Percentiles rank a stretch among this genome's conserved stretches.
phyloP scores from a whole-genome alignment of 1,284 basidiomycete species.

The Tilletia indica region DNA sequence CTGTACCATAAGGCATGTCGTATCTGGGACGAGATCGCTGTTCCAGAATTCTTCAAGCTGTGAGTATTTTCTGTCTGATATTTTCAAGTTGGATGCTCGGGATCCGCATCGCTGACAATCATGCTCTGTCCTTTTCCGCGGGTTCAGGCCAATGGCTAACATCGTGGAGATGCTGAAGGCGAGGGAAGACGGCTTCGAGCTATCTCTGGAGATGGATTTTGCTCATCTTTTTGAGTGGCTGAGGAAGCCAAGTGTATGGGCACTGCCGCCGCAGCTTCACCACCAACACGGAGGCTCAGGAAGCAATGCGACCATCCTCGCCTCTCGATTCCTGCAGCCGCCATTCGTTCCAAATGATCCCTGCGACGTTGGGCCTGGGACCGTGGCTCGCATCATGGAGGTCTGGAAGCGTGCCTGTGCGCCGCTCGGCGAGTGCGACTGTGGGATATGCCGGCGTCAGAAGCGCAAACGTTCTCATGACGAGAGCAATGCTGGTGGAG shows the following conservation, averaged over 20 bases:
- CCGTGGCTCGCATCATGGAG: conserved; percentile 9
- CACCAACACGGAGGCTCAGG: not conserved
- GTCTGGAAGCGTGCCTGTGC: conserved; percentile 6
- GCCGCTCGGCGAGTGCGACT: conserved; percentile 14
- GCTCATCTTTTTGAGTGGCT: not conserved
- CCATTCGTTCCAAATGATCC: conserved; percentile 2
- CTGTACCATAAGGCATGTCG: not conserved
- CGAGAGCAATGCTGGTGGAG: conserved; percentile 4
- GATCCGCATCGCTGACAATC: not conserved
- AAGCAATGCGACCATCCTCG: conserved; percentile 3
- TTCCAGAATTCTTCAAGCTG: conserved; percentile 8
- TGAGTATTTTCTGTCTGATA: not conserved
- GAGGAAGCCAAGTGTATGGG: not conserved
- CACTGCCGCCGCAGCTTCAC: not conserved
- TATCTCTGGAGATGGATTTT: not conserved
- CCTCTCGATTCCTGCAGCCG: not conserved
- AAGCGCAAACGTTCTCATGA: conserved; percentile 17
- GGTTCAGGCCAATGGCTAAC: not conserved
- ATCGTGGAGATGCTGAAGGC: conserved; percentile 4
- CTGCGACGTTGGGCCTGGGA: not conserved
- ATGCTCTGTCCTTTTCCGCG: not conserved
- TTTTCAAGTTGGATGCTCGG: no score
- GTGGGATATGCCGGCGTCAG: conserved; percentile 6
- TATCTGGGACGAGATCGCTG: conserved; percentile 5
- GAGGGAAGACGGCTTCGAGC: conserved; percentile 16